These are phyloP conservation scores for Senna tora DNA, from an alignment of 306 rosid genomes.

Conservation along the genomic window DNA sequence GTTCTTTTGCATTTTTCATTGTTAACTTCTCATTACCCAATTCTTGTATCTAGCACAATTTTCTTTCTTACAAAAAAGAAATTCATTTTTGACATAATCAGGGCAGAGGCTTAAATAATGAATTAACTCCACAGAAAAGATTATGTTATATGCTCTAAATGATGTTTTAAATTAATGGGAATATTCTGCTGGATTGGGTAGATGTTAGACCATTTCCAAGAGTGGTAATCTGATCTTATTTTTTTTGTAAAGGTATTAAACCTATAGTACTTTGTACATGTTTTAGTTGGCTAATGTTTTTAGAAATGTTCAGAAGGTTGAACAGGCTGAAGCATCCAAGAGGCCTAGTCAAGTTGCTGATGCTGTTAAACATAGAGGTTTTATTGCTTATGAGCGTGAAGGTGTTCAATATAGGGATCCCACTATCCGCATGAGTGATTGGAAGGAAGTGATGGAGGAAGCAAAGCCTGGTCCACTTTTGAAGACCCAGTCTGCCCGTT, in stretches of 20 bases:
- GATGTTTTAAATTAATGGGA: not conserved
- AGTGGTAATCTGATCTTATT: not conserved
- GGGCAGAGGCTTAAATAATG: not conserved
- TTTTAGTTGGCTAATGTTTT: conserved; percentile 10
- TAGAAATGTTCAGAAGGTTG: conserved; percentile 10
- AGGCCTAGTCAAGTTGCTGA: conserved; percentile 73
- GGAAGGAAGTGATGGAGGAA: conserved; percentile 93
- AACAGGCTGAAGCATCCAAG: conserved; percentile 47
- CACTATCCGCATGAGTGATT: conserved; percentile 74
- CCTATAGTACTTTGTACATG: not conserved
- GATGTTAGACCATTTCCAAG: not conserved
- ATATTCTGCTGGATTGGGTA: not conserved
- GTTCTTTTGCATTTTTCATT: not conserved
- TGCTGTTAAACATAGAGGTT: conserved; percentile 88
- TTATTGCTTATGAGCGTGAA: conserved; percentile 89
- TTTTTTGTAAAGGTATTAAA: not conserved
- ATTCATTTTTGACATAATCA: not conserved
- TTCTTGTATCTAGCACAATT: not conserved
- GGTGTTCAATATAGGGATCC: conserved; percentile 93
- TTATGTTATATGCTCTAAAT: not conserved
- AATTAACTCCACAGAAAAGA: not conserved
- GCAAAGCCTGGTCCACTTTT: conserved; percentile 90
- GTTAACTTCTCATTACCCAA: not conserved
- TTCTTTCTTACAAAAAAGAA: not conserved
- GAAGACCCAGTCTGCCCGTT: conserved; percentile 95